Evolutionary conservation across 352 stramenopile species (phyloP).

Genomic region (Achlya hypogyna): DNA sequence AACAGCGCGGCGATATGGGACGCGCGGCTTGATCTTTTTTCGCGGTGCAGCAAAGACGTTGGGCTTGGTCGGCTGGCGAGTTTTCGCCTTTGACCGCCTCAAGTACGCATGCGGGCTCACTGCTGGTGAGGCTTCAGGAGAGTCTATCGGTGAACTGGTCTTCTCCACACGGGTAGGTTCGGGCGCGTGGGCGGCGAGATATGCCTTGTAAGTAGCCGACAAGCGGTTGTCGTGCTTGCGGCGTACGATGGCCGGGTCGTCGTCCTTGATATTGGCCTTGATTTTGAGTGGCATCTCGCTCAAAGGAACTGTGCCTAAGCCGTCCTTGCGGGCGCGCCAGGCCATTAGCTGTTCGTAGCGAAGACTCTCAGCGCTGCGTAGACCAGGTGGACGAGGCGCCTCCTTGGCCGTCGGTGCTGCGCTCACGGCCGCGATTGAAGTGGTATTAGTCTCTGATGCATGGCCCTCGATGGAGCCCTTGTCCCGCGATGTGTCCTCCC

Average conservation of each 20-base stretch:
- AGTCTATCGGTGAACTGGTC: neutral
- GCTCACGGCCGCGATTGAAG: neutral
- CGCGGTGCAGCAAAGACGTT: neutral
- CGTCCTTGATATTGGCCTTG: neutral
- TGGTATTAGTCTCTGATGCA: neutral
- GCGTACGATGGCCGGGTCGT: neutral
- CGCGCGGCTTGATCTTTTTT: neutral
- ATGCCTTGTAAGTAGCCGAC: neutral
- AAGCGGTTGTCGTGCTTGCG: neutral
- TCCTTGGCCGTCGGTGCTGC: neutral
- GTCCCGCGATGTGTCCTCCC: neutral
- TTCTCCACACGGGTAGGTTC: neutral
- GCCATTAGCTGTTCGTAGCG: constrained; percentile 9
- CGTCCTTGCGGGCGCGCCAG: constrained; percentile 9
- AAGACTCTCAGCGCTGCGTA: neutral
- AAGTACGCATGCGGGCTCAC: neutral
- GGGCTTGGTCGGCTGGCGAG: neutral
- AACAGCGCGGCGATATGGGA: neutral
- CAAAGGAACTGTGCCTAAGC: neutral
- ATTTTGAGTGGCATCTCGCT: neutral
- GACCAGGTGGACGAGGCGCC: neutral
- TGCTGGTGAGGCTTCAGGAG: neutral
- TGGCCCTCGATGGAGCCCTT: neutral
- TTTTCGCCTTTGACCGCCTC: too few relatives aligned
- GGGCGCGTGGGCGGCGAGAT: neutral